These are phyloP conservation scores for Moniliophthora roreri DNA, from an alignment of 1,284 basidiomycete genomes.

Conservation along the genomic window DNA sequence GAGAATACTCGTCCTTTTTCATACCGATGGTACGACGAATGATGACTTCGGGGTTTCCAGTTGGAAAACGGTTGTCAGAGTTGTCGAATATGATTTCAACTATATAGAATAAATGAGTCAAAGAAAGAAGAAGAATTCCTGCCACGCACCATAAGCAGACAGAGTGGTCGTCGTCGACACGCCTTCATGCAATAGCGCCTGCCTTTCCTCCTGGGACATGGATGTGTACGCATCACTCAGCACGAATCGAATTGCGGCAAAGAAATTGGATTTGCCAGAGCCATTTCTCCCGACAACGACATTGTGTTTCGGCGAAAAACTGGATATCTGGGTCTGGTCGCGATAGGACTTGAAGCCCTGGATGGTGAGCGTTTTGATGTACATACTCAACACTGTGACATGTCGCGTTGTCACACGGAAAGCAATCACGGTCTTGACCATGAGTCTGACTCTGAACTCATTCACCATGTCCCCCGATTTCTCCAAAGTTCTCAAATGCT, in stretches of 20 bases:
- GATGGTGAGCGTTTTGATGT: constrained; percentile 91
- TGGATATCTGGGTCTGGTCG: constrained; percentile 82
- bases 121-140: constrained; percentile 3
- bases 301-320: constrained; percentile 85
- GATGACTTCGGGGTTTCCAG: constrained; percentile 81
- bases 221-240: constrained; percentile 97
- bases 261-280: constrained; percentile 96
- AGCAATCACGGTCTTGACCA: not conserved
- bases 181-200: constrained; percentile 91
- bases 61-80: constrained; percentile 88
- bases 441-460: too few relatives aligned
- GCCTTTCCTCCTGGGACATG: constrained; percentile 92
- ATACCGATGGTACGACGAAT: constrained; percentile 92
- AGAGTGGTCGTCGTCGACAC: constrained; percentile 87
- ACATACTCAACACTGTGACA: constrained; percentile 53
- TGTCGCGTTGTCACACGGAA: too few relatives aligned
- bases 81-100: constrained; percentile 91
- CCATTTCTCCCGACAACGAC: constrained; percentile 96
- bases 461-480: too few relatives aligned
- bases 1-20: constrained; percentile 98
- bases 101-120: constrained; percentile 26
- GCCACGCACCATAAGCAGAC: constrained; percentile 85
- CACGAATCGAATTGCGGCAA: constrained; percentile 97
- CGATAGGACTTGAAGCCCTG: constrained; percentile 97
- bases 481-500: too few relatives aligned